A percentile compares a stretch with the other conserved stretches of the same genome.
phyloP scores from a whole-genome alignment of 2,329 filamentous ascomycete genomes.

The Apiospora marii region DNA sequence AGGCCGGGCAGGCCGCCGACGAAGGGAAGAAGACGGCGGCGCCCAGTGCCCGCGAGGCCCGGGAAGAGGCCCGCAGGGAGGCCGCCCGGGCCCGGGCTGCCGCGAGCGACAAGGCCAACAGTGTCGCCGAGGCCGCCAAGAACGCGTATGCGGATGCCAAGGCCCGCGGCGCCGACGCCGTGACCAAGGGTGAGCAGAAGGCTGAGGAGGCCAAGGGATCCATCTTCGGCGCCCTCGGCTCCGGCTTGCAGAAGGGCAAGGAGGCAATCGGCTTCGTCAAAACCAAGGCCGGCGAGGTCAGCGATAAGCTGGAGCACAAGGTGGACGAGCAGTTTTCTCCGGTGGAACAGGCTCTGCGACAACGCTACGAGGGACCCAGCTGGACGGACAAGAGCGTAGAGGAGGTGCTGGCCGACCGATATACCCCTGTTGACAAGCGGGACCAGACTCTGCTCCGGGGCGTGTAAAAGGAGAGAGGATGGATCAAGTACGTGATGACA shows the following conservation, averaged over 20 bases:
- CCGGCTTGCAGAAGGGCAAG: constrained; percentile 50
- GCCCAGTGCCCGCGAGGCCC: constrained; percentile 32
- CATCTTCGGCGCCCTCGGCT: constrained; percentile 49
- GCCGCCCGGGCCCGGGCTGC: constrained; percentile 37
- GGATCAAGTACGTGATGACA: background rate
- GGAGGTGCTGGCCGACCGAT: constrained; percentile 52
- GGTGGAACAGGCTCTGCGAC: constrained; percentile 58
- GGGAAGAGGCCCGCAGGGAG: constrained; percentile 43
- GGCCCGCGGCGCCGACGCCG: constrained; percentile 37
- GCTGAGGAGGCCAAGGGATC: constrained; percentile 47
- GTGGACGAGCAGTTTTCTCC: constrained; percentile 43
- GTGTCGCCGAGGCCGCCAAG: constrained; percentile 42
- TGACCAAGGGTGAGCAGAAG: constrained; percentile 41
- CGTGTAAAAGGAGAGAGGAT: constrained; percentile 27
- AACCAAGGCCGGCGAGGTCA: constrained; percentile 45
- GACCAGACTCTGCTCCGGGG: constrained; percentile 54
- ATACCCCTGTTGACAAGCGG: constrained; percentile 43
- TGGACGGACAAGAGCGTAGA: constrained; percentile 57
- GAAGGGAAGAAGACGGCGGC: constrained; percentile 29
- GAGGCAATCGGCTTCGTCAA: constrained; percentile 49
- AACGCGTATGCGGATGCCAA: constrained; percentile 42
- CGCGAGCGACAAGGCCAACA: constrained; percentile 39
- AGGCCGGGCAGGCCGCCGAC: constrained; percentile 39
- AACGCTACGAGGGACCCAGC: constrained; percentile 57
- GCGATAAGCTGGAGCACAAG: constrained; percentile 45